Percentiles rank a stretch among this genome's conserved stretches.
phyloP scores from a whole-genome alignment of 1,284 basidiomycete species.

The Sporisorium exsertum region DNA sequence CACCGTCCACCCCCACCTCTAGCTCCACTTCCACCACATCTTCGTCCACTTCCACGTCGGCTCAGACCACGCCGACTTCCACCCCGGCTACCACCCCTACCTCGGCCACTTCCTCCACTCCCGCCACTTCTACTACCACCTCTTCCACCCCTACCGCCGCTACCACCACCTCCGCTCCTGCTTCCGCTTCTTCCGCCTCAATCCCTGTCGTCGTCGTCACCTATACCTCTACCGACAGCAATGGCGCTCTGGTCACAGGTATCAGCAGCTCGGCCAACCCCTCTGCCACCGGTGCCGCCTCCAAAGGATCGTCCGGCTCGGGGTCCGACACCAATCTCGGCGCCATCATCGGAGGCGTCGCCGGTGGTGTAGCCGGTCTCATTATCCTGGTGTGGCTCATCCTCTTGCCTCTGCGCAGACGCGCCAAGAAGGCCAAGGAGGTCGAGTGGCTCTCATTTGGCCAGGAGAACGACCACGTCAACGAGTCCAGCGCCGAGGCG shows the following conservation, averaged over 20 bases:
- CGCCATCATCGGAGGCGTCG: constrained; percentile 59
- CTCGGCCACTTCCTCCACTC: constrained; percentile 16
- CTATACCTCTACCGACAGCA: constrained; percentile 26
- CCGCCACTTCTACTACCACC: constrained; percentile 16
- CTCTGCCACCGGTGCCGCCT: constrained; percentile 6
- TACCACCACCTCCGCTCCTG: constrained; percentile 13
- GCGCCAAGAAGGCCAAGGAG: constrained; percentile 53
- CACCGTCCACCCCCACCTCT: constrained; percentile 12
- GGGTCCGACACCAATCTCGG: constrained; percentile 49
- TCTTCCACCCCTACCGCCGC: constrained; percentile 10
- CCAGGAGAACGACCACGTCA: constrained; percentile 58
- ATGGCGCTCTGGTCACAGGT: constrained; percentile 33
- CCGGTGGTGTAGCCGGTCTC: constrained; percentile 54
- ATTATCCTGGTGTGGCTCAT: constrained; percentile 55
- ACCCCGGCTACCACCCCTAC: constrained; percentile 17
- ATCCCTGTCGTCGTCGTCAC: constrained; percentile 47
- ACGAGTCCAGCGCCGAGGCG: constrained; percentile 49
- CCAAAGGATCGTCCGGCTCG: constrained; percentile 8
- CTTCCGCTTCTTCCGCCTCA: constrained; percentile 8
- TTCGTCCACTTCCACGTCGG: constrained; percentile 23
- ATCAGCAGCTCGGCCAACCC: constrained; percentile 30
- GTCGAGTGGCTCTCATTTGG: constrained; percentile 60
- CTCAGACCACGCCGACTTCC: constrained; percentile 13
- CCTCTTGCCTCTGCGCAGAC: constrained; percentile 49
- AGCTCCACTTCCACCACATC: constrained; percentile 14